Conservation (phyloP, 2,329 filamentous ascomycete genomes). For the Alternaria viburni region DNA sequence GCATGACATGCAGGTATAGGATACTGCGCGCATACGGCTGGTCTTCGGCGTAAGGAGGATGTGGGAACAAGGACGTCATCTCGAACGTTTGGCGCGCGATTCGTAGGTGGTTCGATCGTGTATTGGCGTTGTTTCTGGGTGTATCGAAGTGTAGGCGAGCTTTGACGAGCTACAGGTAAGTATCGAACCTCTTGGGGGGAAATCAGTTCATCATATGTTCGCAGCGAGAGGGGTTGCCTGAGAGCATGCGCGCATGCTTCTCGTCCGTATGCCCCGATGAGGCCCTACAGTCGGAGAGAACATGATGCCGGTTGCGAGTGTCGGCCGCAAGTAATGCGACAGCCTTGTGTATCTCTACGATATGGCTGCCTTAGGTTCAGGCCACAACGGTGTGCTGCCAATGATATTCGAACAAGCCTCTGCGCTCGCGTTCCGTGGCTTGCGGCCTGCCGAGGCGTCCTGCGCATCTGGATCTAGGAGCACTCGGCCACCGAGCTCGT, state of each 20-base stretch:
- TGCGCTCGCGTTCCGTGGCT: not conserved
- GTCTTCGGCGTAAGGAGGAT: slow-evolving; percentile 67
- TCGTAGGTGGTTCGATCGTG: not conserved
- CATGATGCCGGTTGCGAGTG: not conserved
- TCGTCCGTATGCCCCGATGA: not conserved
- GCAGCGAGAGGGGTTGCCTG: not conserved
- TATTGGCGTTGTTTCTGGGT: not conserved
- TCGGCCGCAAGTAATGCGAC: not conserved
- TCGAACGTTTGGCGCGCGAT: not conserved
- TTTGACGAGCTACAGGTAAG: not conserved
- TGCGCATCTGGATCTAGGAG: not conserved
- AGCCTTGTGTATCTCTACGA: not conserved
- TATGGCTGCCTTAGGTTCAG: not conserved
- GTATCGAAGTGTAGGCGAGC: not conserved
- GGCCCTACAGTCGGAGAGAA: not conserved
- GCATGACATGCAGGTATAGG: slow-evolving; percentile 65
- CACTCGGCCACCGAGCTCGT: slow-evolving; percentile 2
- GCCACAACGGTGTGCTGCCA: not conserved
- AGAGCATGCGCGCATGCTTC: not conserved
- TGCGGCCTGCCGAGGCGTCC: not conserved
- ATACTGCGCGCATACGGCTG: slow-evolving; percentile 63
- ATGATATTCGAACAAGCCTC: not conserved
- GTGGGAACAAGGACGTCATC: slow-evolving; percentile 64
- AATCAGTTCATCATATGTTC: not conserved
- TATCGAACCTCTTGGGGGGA: too few relatives aligned